Evolutionary conservation across 805 yeast species (phyloP), one percentile per base, ranked within the genome.

Genomic region (Kockiozyma suomiensis): DNA sequence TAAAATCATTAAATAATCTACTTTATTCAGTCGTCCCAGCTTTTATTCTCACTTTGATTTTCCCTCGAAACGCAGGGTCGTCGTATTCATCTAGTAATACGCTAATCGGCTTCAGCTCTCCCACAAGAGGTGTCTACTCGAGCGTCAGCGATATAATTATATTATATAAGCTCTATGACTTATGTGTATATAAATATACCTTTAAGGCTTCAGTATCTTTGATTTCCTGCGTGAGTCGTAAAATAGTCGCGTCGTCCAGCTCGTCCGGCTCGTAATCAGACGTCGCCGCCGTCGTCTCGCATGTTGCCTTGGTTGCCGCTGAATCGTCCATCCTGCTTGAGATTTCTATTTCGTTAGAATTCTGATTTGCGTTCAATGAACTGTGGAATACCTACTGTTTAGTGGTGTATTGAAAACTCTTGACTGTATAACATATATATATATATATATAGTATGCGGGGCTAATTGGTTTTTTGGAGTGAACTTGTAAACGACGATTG

Each of bases 131-230:
- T 4, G 23, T 47, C 66, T 62, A 38, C 3, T 10, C 33, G 13
- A 23, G n/a, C 30, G 33, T 21, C 25, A 32, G 35, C 32, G 19
- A 35, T 25, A 50, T 7, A 4, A 21, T 15, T 17, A 13, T n/a
- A 8, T 37, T 26, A 15, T 4, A 10, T 2, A 3, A 21, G 10
- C 10, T 7, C 10, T 10, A 6, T 30, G 33, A 10, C 33, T 30
- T 12, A n/a, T 23, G 4, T 4, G 4, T 7, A 48, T 5, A 4
- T 5, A 12, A 32, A 26, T 50, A 6, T 41, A 58, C 64, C 61
- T 65, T 64, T 28, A 58, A 25, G 4, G 66, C 68, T 35, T 65
- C 68, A 4, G 38, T 54, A 47, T 65, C 68, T 43, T 65, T 58
- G 19, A 65, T 57, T 32, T 64, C 58, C 48, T 62, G 66, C 19